Evolutionary conservation across 352 stramenopile genomes (phyloP), one percentile per base, ranked within the genome.

Genomic region (Pythium aphanidermatum): DNA sequence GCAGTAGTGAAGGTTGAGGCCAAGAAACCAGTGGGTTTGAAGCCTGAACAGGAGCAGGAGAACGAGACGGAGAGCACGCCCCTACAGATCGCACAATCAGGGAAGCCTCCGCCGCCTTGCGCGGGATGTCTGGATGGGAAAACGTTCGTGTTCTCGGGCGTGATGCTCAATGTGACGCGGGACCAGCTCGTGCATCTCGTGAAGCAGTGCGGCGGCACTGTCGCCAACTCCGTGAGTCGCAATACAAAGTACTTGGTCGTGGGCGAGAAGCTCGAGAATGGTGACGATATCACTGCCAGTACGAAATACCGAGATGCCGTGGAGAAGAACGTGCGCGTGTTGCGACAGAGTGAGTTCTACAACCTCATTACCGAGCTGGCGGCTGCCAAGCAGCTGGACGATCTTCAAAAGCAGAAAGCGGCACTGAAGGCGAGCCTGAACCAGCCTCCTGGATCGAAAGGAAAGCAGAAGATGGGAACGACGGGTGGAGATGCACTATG

Each of bases 241-340:
- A 77, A 57, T 25, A 87, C 79, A 23, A 91, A 86, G 56, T 89
- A 87, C 42, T 51, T 95, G 32, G 76, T 95, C 9, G 54, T 86
- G 11, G 83, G 83, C 5, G 23, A 65, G 13, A 69, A 66, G 17
- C 58, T 95, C 10, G 78, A 91, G 27, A 68, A 90, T 9, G 78
- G 83, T 23, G 76, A 70, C 7, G 59, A 83, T 17, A 63, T 92
- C 14, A 58, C 61, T 2, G 41, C 60, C 2, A 60, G 76, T 28
- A 41, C 48, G 46, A 98, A 98, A 65, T 98, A 96, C 69, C 85
- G 83, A 43, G 90, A 96, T 35, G 90, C 87, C 10, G 48, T 83
- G 19, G 71, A 65, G 2, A 91, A 92, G 49, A 88, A 92, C 51
- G 72, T 90, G n/a, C 68, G 76, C 27, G 72, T 94, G 23, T 39